phyloP scores from a whole-genome alignment of 2,329 filamentous ascomycete genomes.

The Cercospora berteroae region DNA sequence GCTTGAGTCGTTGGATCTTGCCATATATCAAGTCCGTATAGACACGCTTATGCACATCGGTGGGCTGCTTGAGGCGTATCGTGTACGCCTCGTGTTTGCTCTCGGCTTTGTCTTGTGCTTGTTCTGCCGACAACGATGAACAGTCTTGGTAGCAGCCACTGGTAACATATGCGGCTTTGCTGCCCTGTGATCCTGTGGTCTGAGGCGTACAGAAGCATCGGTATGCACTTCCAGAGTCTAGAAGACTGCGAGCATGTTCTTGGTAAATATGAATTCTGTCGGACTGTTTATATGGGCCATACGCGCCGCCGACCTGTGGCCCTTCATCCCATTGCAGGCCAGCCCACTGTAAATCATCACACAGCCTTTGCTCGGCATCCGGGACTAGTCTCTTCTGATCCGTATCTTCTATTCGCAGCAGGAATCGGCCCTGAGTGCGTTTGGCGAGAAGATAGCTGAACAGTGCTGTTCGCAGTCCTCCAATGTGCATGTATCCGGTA shows the following conservation, averaged over 20 bases:
- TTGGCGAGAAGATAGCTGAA: constrained; percentile 93
- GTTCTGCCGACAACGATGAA: constrained; percentile 60
- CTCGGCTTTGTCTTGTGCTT: constrained; percentile 69
- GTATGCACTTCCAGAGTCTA: constrained; percentile 74
- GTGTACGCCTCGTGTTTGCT: constrained; percentile 67
- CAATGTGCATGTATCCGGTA: constrained; percentile 88
- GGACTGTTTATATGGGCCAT: constrained; percentile 87
- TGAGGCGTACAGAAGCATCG: constrained; percentile 80
- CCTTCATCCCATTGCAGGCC: constrained; percentile 94
- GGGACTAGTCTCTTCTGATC: constrained; percentile 82
- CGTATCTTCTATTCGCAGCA: constrained; percentile 91
- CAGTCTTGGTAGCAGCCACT: constrained; percentile 72
- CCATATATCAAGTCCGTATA: constrained; percentile 82
- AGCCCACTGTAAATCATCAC: constrained; percentile 81
- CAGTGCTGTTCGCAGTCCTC: constrained; percentile 86
- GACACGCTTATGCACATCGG: constrained; percentile 54
- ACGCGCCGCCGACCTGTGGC: constrained; percentile 74
- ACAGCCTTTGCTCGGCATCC: constrained; percentile 75
- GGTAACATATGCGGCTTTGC: constrained; percentile 61
- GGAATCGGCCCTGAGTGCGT: constrained; percentile 82
- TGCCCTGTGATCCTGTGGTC: constrained; percentile 44
- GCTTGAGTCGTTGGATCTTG: constrained; percentile 49
- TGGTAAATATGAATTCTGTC: constrained; percentile 73
- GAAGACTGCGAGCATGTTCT: constrained; percentile 65
- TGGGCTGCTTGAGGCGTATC: constrained; percentile 68